A percentile compares a stretch with the other conserved stretches of the same genome.
phyloP scores from a whole-genome alignment of 306 rosid genomes.

The Amphicarpaea edgeworthii region DNA sequence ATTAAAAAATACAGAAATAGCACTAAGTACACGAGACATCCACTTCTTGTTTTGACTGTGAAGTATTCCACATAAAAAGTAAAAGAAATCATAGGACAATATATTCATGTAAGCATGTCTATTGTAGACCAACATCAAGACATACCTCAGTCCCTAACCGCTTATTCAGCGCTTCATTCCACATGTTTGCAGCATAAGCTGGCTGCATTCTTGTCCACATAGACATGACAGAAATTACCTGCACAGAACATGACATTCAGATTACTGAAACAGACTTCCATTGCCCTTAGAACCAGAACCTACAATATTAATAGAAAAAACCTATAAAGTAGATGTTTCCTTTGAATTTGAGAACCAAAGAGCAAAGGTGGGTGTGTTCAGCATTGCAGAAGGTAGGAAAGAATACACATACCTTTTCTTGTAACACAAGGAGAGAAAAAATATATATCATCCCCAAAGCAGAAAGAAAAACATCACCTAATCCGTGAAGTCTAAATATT shows the following conservation, averaged over 20 bases:
- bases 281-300: not conserved
- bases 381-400: slow-evolving; percentile 18
- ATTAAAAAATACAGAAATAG: slow-evolving; percentile 11
- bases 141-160: slow-evolving; percentile 91
- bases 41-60: slow-evolving; percentile 15
- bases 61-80: slow-evolving; percentile 7
- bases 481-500: not conserved
- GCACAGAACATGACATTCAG: slow-evolving; percentile 47
- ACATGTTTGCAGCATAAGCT: slow-evolving; percentile 97
- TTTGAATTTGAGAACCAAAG: slow-evolving; percentile 11
- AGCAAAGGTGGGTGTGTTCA: slow-evolving; percentile 6
- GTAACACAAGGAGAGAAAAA: not conserved
- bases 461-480: slow-evolving; percentile 10
- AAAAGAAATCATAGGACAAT: not conserved
- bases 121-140: not conserved
- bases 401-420: slow-evolving; percentile 11
- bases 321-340: not conserved
- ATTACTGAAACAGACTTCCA: too few relatives aligned
- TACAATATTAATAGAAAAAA: slow-evolving; percentile 17
- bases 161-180: slow-evolving; percentile 98
- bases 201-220: slow-evolving; percentile 99
- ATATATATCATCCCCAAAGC: slow-evolving; percentile 9
- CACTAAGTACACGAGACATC: slow-evolving; percentile 5
- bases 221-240: slow-evolving; percentile 99
- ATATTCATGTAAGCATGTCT: not conserved